Evolutionary conservation across 2,329 filamentous ascomycete genomes (phyloP).

Genomic region (Fusarium armeniacum): DNA sequence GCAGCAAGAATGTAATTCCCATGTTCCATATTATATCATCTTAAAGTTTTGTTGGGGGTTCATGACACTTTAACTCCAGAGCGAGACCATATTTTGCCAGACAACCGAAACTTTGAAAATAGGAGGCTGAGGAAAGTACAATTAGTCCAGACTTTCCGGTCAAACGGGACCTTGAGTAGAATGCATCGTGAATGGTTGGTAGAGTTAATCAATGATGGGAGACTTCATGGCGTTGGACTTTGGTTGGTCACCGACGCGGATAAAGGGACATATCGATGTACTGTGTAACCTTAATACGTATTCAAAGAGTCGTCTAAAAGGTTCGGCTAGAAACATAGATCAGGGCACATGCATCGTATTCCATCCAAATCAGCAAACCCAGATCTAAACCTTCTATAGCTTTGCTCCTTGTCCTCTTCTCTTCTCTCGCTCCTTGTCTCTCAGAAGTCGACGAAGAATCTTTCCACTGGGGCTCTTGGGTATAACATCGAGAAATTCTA

Average conservation of each 20-base stretch:
- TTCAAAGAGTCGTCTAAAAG: neutral
- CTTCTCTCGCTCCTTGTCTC: slow-evolving; percentile 20
- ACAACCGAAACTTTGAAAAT: neutral
- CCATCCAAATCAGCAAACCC: neutral
- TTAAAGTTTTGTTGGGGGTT: neutral
- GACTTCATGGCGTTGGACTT: neutral
- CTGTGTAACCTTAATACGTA: neutral
- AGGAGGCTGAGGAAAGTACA: too few species aligned
- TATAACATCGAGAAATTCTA: slow-evolving; percentile 67
- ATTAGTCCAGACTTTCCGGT: neutral
- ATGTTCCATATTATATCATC: neutral
- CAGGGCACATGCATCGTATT: neutral
- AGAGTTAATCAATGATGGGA: neutral
- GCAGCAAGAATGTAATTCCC: neutral
- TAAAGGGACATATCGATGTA: neutral
- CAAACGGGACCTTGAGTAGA: neutral
- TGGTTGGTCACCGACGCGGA: neutral
- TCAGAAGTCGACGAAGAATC: slow-evolving; percentile 50
- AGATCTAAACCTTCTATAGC: neutral
- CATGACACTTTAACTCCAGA: neutral
- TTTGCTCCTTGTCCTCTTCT: neutral
- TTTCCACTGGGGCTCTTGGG: slow-evolving; percentile 74
- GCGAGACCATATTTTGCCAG: neutral
- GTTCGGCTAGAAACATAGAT: neutral
- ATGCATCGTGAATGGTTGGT: neutral